Conservation (phyloP, 2,329 filamentous ascomycete species). For the Alternaria arborescens region DNA sequence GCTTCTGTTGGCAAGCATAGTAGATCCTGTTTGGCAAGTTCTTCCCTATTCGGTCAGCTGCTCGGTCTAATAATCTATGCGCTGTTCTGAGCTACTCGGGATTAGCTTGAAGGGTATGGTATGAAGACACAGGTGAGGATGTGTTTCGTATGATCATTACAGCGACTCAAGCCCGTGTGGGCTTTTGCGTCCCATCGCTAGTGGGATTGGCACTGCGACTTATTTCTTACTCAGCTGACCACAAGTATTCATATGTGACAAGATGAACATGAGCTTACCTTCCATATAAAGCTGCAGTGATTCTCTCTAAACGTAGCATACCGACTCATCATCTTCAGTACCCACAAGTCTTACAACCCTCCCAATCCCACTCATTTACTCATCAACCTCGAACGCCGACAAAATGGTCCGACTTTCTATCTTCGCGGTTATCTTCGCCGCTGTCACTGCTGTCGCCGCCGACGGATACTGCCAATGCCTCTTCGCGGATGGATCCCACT, state of each 20-base stretch:
- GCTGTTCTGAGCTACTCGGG: neutral
- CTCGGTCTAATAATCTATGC: conserved; percentile 3
- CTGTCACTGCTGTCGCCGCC: conserved; percentile 9
- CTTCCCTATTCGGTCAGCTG: neutral
- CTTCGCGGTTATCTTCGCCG: conserved; percentile 3
- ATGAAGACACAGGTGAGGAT: neutral
- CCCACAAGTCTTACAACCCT: neutral
- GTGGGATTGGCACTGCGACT: neutral
- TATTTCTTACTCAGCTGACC: conserved; percentile 1
- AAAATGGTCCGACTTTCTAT: conserved; percentile 12
- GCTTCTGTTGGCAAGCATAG: neutral
- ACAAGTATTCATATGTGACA: neutral
- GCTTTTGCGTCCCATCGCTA: neutral
- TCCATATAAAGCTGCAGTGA: neutral
- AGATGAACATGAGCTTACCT: conserved; percentile 2
- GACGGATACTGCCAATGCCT: conserved; percentile 12
- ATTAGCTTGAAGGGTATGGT: neutral
- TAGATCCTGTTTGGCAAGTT: neutral
- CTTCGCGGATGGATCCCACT: conserved; percentile 12
- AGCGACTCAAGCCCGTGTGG: neutral
- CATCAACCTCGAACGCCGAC: neutral
- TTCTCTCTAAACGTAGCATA: neutral
- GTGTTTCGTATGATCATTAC: neutral
- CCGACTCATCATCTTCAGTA: conserved; percentile 5
- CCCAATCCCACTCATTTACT: neutral